Evolutionary conservation across 1,139 yeast genomes (phyloP).

Genomic region (Taphrina deformans): DNA sequence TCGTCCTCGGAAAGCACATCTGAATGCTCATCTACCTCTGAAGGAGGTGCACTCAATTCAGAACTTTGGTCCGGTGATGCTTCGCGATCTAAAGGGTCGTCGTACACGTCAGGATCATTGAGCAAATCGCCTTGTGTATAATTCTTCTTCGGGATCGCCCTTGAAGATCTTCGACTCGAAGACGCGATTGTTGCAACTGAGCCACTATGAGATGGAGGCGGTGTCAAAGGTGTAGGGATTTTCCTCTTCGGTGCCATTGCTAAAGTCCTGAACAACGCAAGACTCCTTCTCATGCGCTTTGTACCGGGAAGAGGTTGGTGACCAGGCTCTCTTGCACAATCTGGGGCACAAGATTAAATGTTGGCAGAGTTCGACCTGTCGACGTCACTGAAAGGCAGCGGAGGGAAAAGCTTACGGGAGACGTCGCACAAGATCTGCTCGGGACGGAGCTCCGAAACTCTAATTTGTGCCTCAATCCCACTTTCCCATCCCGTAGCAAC

Average conservation of each 20-base stretch:
- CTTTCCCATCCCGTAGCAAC: not conserved
- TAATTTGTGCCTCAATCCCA: not conserved
- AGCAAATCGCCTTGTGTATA: constrained; percentile 18
- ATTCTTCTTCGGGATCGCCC: constrained; percentile 8
- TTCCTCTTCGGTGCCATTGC: constrained; percentile 3
- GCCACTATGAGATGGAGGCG: not conserved
- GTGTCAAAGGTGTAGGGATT: not conserved
- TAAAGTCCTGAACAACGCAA: not conserved
- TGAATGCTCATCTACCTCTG: constrained; percentile 8
- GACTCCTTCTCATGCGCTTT: constrained; percentile 14
- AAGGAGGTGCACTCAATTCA: constrained; percentile 19
- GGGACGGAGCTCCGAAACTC: not conserved
- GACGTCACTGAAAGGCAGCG: not conserved
- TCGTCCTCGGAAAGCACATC: not conserved
- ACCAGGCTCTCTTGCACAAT: too few relatives aligned
- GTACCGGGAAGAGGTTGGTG: not conserved
- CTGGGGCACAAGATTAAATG: not conserved
- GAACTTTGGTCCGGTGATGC: constrained; percentile 30
- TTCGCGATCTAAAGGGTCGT: constrained; percentile 16
- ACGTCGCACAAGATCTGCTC: not conserved
- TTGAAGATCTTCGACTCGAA: constrained; percentile 13
- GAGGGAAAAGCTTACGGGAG: not conserved
- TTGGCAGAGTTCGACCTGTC: not conserved
- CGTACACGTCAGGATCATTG: constrained; percentile 26
- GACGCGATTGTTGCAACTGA: not conserved